A percentile compares a stretch with the other conserved stretches of the same genome.
Conservation (phyloP, 192 early-diverging fungal species). For the Podila clonocystis region DNA sequence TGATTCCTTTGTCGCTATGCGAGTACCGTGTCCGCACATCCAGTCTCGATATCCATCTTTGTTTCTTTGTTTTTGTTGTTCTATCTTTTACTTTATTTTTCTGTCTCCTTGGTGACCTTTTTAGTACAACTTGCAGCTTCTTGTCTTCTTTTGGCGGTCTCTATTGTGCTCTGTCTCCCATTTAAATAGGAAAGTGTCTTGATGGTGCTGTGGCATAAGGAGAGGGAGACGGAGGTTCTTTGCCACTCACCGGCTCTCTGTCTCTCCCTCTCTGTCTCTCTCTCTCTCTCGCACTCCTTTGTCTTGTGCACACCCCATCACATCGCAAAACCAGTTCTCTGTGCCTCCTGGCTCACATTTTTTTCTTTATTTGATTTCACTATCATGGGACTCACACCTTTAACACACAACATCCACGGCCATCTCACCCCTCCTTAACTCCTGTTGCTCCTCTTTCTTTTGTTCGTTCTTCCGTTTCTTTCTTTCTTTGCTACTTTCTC, state of each 20-base stretch:
- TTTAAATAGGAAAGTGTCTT: not conserved
- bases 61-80: not conserved
- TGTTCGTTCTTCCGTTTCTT: conserved; percentile 3
- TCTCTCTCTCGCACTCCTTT: conserved; percentile 8
- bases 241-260: not conserved
- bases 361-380: conserved; percentile 2
- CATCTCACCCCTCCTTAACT: conserved; percentile 1
- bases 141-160: no score
- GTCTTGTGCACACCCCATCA: not conserved
- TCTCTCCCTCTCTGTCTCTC: not conserved
- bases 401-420: not conserved
- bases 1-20: no score
- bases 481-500: not conserved
- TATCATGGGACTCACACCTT: not conserved
- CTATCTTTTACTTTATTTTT: not conserved
- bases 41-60: not conserved
- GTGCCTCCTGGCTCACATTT: conserved; percentile 30
- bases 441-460: conserved; percentile 20
- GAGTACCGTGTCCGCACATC: no score
- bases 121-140: no score
- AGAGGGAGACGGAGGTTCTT: not conserved
- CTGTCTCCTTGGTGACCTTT: no score
- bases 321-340: not conserved
- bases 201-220: not conserved
- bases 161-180: no score